Evolutionary conservation across 1,139 yeast species (phyloP), one percentile per base, ranked within the genome.

Genomic region (Taphrina flavorubra): DNA sequence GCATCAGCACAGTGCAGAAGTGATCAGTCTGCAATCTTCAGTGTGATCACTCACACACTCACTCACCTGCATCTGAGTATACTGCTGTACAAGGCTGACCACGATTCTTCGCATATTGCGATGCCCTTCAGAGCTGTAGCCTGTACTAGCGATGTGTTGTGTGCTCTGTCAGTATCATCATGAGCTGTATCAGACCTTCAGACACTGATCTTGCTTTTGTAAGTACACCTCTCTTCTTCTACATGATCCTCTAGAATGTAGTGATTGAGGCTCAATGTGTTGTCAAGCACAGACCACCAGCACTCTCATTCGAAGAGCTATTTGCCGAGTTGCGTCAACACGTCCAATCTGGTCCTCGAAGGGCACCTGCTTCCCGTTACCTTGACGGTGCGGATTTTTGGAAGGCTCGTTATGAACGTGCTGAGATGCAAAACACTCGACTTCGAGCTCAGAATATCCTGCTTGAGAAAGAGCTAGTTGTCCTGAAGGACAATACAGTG

Each of bases 301-400:
- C 7, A 13, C 8, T 11, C 11, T 6, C 62, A 1, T 58, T 11
- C 25, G 62, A 44, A 20, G 6, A 31, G n/a, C 18, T 36, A 8
- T 58, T 58, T 42, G 0, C 11, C 36, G 51, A 58, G 10, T 39
- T 58, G 18, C 51, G 51, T 3, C 37, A 25, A 18, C 14, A 31
- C 25, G 13, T 31, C 13, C 18, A 10, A 20, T 3, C 16, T 5
- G 62, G 62, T 31, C 37, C 18, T 20, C 53, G 40, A n/a, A n/a
- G 44, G 14, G 11, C 13, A 18, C 20, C 25, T 44, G 14, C 25
- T 11, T 25, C 47, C 1, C 46, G 31, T 31, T 25, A 58, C 34
- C 18, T 58, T 13, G 53, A 58, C 31, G 62, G 53, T 7, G 51
- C 36, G 13, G 62, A 42, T 6, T 58, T 44, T 53, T 58, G 62